A percentile compares a stretch with the other conserved stretches of the same genome.
Evolutionary conservation across 2,329 filamentous ascomycete genomes (phyloP).

Genomic region (Ophiocordyceps robertsii): DNA sequence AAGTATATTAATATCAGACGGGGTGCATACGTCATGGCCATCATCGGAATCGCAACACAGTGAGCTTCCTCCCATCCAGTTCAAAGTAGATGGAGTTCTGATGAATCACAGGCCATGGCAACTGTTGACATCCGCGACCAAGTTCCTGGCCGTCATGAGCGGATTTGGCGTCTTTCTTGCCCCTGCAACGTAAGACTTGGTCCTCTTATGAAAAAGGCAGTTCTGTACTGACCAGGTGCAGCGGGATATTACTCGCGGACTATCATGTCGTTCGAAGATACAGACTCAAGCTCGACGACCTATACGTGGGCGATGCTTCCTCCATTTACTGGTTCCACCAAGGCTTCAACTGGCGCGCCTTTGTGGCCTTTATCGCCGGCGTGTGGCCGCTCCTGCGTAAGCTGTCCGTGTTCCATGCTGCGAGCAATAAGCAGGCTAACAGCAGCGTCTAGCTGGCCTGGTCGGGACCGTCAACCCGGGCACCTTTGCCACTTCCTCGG

Average conservation of each 20-base stretch:
- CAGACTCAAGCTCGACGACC: constrained; percentile 21
- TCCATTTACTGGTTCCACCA: constrained; percentile 23
- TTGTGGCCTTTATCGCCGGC: constrained; percentile 10
- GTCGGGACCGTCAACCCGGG: constrained; percentile 4
- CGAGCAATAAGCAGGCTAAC: not conserved
- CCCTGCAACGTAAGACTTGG: constrained; percentile 7
- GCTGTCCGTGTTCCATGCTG: not conserved
- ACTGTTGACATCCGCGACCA: constrained; percentile 12
- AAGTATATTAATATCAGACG: constrained; percentile 42
- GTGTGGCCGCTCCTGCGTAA: not conserved
- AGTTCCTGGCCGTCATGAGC: constrained; percentile 13
- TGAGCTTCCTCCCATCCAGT: constrained; percentile 1
- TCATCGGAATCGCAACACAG: constrained; percentile 23
- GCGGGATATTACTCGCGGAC: constrained; percentile 16
- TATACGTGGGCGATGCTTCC: constrained; percentile 17
- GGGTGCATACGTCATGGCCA: constrained; percentile 32
- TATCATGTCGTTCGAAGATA: constrained; percentile 17
- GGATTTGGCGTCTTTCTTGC: constrained; percentile 12
- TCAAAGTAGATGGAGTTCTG: not conserved
- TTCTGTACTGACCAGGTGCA: constrained; percentile 1
- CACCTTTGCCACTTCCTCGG: not conserved
- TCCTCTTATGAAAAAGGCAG: not conserved
- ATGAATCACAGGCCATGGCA: constrained; percentile 11
- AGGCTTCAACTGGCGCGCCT: constrained; percentile 22
- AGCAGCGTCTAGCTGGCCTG: constrained; percentile 1